Base-by-base conservation (phyloP, 805 yeast species). In the Scheffersomyces coipomensis region DNA sequence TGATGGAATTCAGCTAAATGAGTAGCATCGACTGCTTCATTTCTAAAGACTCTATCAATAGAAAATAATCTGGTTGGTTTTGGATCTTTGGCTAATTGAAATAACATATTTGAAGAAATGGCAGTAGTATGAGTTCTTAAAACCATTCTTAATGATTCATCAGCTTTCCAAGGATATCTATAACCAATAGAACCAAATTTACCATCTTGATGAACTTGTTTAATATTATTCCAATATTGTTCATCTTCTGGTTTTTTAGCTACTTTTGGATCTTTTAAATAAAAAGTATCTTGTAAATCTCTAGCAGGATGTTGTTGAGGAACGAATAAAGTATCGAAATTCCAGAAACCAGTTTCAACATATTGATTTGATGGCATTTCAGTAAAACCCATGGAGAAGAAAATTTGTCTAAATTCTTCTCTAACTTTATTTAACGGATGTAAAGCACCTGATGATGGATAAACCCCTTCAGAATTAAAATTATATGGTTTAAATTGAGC, bases 261-360 rank as follows among this genome's bases (percentile, higher is more conserved):
- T 45, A 65, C 72, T 35, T 69, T 73, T 24, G 99, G 99, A 60
- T 93, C 98, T 62, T 90, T 91, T 68, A 93, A 76, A 71, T 93
- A 93, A 74, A 93, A 93, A 43, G 99, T 93, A 70, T 93, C 99
- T 69, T 93, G 99, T 63, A 93, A 76, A 64, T 93, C 99, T 73
- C 99, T 84, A 35, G 99, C 99, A 13, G 99, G 99, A 71, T 93
- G 99, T 72, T 93, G 98, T 72, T 93, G 99, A 40, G 99, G 99
- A 39, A 93, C 99, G 56, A 72, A 93, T 56, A 93, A 76, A 3
- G 99, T 81, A 64, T 93, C 99, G 60, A 93, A 93, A 69, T 93
- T 93, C 99, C 99, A 93, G 81, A 93, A 93, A 4, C 98, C 98
- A 13, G 93, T 79, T 62, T 93, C 99, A 38, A 93, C 99, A 62